Base-by-base conservation (phyloP, 2,329 filamentous ascomycete species). In the Trichoderma sp. region DNA sequence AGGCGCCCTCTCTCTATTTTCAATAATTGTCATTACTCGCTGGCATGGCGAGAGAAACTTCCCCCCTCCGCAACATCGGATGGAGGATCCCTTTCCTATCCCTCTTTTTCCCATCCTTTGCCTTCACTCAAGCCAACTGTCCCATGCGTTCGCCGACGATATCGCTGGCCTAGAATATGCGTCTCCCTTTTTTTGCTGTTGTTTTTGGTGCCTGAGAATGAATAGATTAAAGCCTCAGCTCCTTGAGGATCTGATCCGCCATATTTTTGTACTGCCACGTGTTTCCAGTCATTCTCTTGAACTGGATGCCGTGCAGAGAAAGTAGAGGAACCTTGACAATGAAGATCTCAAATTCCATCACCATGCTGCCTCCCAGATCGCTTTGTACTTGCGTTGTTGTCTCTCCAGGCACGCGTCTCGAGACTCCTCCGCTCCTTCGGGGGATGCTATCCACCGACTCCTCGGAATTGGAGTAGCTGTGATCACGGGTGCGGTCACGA, bases 221-320 rank as follows among this genome's bases (percentile, higher is more conserved):
- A 11, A 36, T 5, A 50, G 6, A 30, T 84, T 83, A 97, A 74
- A 98, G 87, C 79, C 91, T 90, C 76, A 99, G 84, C 80, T 96
- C 94, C 78, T 92, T 90, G 76, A 99, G 85, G 77, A 99, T 98
- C 77, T 94, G 94, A 82, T 97, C 95, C 43, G 96, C 96, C 94
- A 98, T 97, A 78, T 93, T 95, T 85, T 98, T 97, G 84, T 97
- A 99, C 81, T 98, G 95, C 95, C 95, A 98, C 72, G 96, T 98
- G 72, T 97, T 95, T 43, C 96, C 95, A 71, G 93, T 90, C 76
- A 98, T 91, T 79, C 96, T 94, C 87, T 99, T 99, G 85, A 99
- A 99, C 81, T 98, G 96, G 73, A 99, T 95, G 63, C 96, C 96
- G 79, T 99, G 95, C 71, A 99, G 84, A 55, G 92, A 94, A 73